Percentiles rank a stretch among this genome's conserved stretches.
These are phyloP conservation scores for Serendipita indica DNA, from an alignment of 768 basidiomycete genomes.

Conservation along the genomic window DNA sequence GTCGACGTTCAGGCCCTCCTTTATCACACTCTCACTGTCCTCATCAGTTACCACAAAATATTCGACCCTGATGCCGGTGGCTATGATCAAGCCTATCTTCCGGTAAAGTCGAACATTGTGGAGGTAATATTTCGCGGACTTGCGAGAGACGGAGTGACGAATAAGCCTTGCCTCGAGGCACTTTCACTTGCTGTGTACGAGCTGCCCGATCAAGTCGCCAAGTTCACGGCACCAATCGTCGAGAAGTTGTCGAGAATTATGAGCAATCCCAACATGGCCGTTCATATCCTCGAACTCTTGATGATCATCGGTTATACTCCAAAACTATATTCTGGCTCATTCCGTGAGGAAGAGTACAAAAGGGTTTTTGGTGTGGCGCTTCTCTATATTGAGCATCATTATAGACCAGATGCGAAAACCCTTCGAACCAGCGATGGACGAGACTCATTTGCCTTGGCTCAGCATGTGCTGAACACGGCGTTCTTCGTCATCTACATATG, in stretches of 20 bases:
- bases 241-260: conserved; percentile 86
- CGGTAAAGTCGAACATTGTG: conserved; percentile 37
- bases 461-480: conserved; percentile 79
- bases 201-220: conserved; percentile 64
- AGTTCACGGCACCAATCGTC: conserved; percentile 62
- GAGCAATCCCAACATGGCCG: conserved; percentile 81
- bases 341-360: conserved; percentile 80
- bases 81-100: conserved; percentile 34
- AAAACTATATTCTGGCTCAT: conserved; percentile 60
- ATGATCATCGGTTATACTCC: conserved; percentile 71
- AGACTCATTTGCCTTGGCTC: conserved; percentile 69
- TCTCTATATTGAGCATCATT: conserved; percentile 87
- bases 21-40: conserved; percentile 72
- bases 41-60: conserved; percentile 72
- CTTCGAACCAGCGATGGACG: conserved; percentile 31
- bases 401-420: conserved; percentile 33
- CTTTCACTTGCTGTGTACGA: conserved; percentile 81
- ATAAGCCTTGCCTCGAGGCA: conserved; percentile 79
- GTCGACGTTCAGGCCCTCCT: conserved; percentile 80
- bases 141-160: conserved; percentile 16
- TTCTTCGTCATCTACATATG: conserved; percentile 87
- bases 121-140: conserved; percentile 59
- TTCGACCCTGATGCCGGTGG: conserved; percentile 33
- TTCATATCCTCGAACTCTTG: conserved; percentile 91
- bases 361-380: conserved; percentile 90